Evolutionary conservation across 78 protist genomes (phyloP).

Genomic region (Planoprotostelium fungivorum): DNA sequence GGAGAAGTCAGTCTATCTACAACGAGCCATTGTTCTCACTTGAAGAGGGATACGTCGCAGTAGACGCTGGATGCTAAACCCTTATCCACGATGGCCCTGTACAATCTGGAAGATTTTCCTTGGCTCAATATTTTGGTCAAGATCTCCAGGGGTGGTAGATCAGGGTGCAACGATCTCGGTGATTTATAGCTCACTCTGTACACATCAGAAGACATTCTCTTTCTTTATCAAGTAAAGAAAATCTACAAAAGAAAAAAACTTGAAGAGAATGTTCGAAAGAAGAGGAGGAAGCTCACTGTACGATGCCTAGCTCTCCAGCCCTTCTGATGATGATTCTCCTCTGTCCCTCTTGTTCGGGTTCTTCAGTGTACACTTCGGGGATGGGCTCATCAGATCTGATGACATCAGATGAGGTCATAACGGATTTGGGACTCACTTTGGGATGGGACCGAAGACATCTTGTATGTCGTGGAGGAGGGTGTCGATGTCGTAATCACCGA

Average conservation of each 20-base stretch:
- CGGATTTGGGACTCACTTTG: background rate
- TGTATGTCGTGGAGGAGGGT: background rate
- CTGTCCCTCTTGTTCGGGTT: background rate
- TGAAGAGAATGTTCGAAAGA: too few relatives aligned
- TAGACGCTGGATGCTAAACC: background rate
- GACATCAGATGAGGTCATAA: background rate
- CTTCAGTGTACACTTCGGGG: background rate
- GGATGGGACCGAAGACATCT: background rate
- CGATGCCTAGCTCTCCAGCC: background rate
- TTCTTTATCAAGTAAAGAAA: too few relatives aligned
- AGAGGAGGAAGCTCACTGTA: too few relatives aligned
- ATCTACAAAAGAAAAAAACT: too few relatives aligned
- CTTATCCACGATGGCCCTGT: background rate
- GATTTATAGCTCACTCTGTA: background rate
- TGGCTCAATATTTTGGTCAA: background rate
- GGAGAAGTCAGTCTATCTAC: too few relatives aligned
- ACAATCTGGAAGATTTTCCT: constrained; percentile 2
- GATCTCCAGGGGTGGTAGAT: background rate
- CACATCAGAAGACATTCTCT: too few relatives aligned
- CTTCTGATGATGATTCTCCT: background rate
- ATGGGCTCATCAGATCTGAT: background rate
- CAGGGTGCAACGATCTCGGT: background rate
- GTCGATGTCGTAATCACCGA: background rate
- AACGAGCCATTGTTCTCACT: background rate
- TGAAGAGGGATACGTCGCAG: background rate